Percentiles rank a stretch among this genome's conserved stretches.
These are phyloP conservation scores for Blepharisma stoltei DNA, from an alignment of 73 alveolate genomes.

Conservation along the genomic window DNA sequence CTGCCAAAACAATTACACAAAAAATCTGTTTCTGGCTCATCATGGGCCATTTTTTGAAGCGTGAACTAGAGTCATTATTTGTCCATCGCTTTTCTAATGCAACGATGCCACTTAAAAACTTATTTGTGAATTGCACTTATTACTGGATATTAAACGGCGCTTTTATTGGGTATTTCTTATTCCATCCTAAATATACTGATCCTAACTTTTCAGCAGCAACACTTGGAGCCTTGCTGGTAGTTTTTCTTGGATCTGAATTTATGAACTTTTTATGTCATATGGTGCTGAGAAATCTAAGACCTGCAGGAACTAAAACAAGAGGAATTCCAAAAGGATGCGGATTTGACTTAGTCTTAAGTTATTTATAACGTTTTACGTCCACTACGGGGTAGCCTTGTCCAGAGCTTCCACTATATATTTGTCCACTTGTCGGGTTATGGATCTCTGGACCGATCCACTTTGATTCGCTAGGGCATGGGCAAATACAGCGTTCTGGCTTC, in stretches of 20 bases:
- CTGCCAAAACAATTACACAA: slow-evolving; percentile 33
- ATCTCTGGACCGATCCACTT: too few relatives aligned
- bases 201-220: slow-evolving; percentile 51
- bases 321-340: slow-evolving; percentile 94
- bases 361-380: too few relatives aligned
- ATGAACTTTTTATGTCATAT: slow-evolving; percentile 75
- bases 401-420: too few relatives aligned
- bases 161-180: slow-evolving; percentile 74
- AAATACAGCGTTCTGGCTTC: too few relatives aligned
- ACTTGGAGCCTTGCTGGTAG: slow-evolving; percentile 31
- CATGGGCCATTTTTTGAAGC: slow-evolving; percentile 76
- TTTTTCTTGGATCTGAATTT: slow-evolving; percentile 67
- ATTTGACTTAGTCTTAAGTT: slow-evolving; percentile 43
- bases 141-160: slow-evolving; percentile 87
- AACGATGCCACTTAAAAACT: slow-evolving; percentile 85
- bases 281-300: slow-evolving; percentile 74
- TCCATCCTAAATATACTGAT: slow-evolving; percentile 81
- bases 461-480: too few relatives aligned
- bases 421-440: too few relatives aligned
- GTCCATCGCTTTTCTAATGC: slow-evolving; percentile 83
- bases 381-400: too few relatives aligned
- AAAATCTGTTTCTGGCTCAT: slow-evolving; percentile 63
- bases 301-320: slow-evolving; percentile 75
- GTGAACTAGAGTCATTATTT: slow-evolving; percentile 84
- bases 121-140: slow-evolving; percentile 85